phyloP scores from a whole-genome alignment of 192 early-diverging fungal species.

The Backusella liffmaniae region DNA sequence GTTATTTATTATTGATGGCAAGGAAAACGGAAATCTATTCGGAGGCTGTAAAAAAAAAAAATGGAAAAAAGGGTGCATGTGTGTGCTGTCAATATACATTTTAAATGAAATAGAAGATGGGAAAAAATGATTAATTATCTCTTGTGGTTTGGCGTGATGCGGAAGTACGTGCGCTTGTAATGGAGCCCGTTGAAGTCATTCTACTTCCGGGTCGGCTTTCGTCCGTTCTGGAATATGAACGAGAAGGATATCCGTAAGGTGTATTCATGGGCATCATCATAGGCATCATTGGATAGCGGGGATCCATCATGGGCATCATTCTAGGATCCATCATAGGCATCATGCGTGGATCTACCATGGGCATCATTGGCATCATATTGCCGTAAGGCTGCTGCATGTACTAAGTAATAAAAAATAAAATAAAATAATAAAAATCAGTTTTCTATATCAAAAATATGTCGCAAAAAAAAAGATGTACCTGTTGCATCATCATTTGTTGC shows the following conservation, averaged over 20 bases:
- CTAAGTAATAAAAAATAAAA: neutral
- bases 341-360: constrained; percentile 12
- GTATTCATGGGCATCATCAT: neutral
- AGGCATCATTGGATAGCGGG: neutral
- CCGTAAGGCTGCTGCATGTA: constrained; percentile 4
- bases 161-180: neutral
- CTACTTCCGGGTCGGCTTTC: constrained; percentile 1
- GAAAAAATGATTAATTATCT: neutral
- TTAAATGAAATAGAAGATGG: neutral
- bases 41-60: neutral
- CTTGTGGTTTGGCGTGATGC: neutral
- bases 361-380: constrained; percentile 9
- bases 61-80: neutral
- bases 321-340: constrained; percentile 15
- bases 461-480: neutral
- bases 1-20: neutral
- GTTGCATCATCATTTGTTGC: constrained; percentile 15
- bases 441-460: neutral
- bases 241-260: neutral
- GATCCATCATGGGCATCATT: constrained; percentile 4
- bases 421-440: neutral
- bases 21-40: neutral
- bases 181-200: neutral
- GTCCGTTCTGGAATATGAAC: neutral
- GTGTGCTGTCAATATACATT: neutral